Base-by-base conservation (phyloP, 306 rosid genomes). In the Phaseolus lunatus region DNA sequence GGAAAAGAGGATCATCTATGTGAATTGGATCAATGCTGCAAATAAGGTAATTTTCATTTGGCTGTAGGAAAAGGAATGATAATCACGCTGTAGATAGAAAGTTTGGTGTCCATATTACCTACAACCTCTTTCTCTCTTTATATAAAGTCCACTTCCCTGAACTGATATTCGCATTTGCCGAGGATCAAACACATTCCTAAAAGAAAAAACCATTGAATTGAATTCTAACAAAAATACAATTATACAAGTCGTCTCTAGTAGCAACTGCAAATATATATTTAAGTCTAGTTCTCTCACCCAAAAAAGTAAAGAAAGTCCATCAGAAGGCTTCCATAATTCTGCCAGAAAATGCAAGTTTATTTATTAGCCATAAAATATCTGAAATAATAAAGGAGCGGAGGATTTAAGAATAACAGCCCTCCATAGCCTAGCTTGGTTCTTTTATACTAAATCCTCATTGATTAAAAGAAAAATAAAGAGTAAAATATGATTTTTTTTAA, bases 21-120 rank as follows among this genome's bases (percentile, higher is more conserved):
- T 94, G 98, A 76, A 94, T 86, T 66, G 98, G 98, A 88, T 94
- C 98, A 48, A 94, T 94, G 83, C 98, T 94, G 81, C 88, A 80
- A 79, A 49, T 73, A 19, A 86, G 72, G 78, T 20, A 70, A 56
- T 72, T 19, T 50, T 45, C 59, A 74, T 75, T 10, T 50, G 62
- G 78, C 39, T 71, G 73, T 58, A 41, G 56, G 37, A 24, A 39
- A 74, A 48, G 72, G 27, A 48, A 79, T 67, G 50, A 82, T 52
- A 31, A 71, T 50, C 75, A 59, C 9, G 12, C 48, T 50, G 29
- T 41, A 29, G 31, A 70, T 33, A 47, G 35, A 70, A 59, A 84
- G 77, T 61, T 66, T 43, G 74, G 19, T 77, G 27, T 33, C 41
- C 71, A 61, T 62, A 80, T 84, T 89, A 94, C 98, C 98, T 94